A percentile compares a stretch with the other conserved stretches of the same genome.
Conservation (phyloP, 2,329 filamentous ascomycete species). For the Monilinia fructicola region DNA sequence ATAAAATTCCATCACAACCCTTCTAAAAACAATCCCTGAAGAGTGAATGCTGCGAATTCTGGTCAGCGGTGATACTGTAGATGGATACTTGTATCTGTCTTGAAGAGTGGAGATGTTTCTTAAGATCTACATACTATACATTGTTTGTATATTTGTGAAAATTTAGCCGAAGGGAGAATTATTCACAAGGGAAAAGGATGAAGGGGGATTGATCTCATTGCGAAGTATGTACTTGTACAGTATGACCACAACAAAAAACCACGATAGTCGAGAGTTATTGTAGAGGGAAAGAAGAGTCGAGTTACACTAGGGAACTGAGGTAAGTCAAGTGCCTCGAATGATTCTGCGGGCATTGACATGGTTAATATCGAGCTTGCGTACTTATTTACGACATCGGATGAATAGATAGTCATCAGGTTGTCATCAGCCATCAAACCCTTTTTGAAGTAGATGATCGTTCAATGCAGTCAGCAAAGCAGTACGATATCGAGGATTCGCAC, state of each 20-base stretch:
- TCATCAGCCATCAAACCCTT: conserved; percentile 2
- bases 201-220: not conserved
- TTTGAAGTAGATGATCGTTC: conserved; percentile 7
- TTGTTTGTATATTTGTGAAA: not conserved
- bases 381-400: conserved; percentile 17
- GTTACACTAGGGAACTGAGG: not conserved
- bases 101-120: conserved; percentile 10
- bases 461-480: conserved; percentile 22
- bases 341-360: conserved; percentile 14
- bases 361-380: conserved; percentile 10
- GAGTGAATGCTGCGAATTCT: not conserved
- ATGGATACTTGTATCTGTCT: conserved; percentile 7
- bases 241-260: not conserved
- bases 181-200: conserved; percentile 9
- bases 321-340: conserved; percentile 16
- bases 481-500: not conserved
- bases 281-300: conserved; percentile 7
- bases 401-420: conserved; percentile 10
- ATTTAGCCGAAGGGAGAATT: conserved; percentile 11
- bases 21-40: conserved; percentile 9
- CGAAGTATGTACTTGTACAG: no score
- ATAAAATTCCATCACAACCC: conserved; percentile 7
- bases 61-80: no score
- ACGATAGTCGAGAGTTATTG: not conserved
- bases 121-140: conserved; percentile 15